Evolutionary conservation across 2,329 filamentous ascomycete genomes (phyloP).

Genomic region (Diaporthe vexans): DNA sequence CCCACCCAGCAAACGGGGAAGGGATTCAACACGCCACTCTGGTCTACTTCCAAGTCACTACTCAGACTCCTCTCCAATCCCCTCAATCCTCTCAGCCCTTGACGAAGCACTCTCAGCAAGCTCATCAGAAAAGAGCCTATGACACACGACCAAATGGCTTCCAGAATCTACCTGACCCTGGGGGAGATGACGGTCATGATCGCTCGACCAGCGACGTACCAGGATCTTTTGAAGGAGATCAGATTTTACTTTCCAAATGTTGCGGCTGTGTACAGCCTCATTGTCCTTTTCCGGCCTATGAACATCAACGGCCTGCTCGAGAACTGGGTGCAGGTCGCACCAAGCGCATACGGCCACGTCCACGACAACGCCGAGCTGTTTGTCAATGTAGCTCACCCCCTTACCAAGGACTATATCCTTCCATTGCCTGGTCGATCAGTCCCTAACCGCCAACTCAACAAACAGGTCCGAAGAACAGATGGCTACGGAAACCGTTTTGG

Average conservation of each 20-base stretch:
- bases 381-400: slow-evolving; percentile 37
- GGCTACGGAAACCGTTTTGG: background rate
- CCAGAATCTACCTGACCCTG: slow-evolving; percentile 1
- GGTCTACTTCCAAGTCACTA: background rate
- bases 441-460: background rate
- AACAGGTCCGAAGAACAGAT: background rate
- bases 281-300: background rate
- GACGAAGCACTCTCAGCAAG: background rate
- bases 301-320: background rate
- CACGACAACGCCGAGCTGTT: slow-evolving; percentile 5
- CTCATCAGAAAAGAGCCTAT: background rate
- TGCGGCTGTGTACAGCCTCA: background rate
- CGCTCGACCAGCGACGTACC: slow-evolving; percentile 9
- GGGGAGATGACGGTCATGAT: slow-evolving; percentile 13
- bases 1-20: background rate
- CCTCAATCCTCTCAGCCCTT: background rate
- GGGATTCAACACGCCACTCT: background rate
- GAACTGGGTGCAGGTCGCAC: slow-evolving; percentile 27
- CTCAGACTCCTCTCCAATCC: background rate
- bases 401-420: slow-evolving; percentile 39
- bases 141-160: slow-evolving; percentile 1
- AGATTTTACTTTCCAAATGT: slow-evolving; percentile 9
- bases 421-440: slow-evolving; percentile 21
- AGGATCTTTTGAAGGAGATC: background rate
- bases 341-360: slow-evolving; percentile 18